Percentiles rank a stretch among this genome's conserved stretches.
Conservation (phyloP, 225 moss, liverwort and hornwort genomes). For the Sphagnum contortum region DNA sequence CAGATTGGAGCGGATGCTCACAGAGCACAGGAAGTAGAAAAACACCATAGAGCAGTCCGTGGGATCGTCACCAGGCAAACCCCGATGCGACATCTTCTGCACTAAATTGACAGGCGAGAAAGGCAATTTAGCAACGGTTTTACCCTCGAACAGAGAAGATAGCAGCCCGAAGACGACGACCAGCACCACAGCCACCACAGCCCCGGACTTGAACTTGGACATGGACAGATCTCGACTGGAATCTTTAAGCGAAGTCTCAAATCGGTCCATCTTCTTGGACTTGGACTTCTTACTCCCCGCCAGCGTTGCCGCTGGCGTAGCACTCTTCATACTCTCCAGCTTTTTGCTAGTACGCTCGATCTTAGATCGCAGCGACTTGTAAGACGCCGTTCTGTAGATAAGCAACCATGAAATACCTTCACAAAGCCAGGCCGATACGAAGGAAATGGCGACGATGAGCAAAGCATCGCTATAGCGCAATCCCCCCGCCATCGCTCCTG, state of each 20-base stretch:
- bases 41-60: slow-evolving; percentile 99
- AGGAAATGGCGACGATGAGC: slow-evolving; percentile 78
- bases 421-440: slow-evolving; percentile 82
- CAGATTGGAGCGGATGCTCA: slow-evolving; percentile 84
- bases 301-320: slow-evolving; percentile 20
- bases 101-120: slow-evolving; percentile 61
- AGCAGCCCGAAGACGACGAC: slow-evolving; percentile 83
- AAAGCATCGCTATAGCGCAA: slow-evolving; percentile 69
- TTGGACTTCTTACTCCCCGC: slow-evolving; percentile 57
- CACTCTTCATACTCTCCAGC: slow-evolving; percentile 84
- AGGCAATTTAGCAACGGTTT: slow-evolving; percentile 82
- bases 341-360: slow-evolving; percentile 94
- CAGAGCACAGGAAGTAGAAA: slow-evolving; percentile 84
- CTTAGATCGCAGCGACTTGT: slow-evolving; percentile 83
- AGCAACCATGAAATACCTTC: slow-evolving; percentile 96
- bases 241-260: slow-evolving; percentile 84
- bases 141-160: slow-evolving; percentile 82
- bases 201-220: slow-evolving; percentile 98
- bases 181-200: slow-evolving; percentile 92
- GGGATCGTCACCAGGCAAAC: slow-evolving; percentile 82
- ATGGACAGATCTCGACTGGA: slow-evolving; percentile 78
- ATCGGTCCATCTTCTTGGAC: slow-evolving; percentile 96
- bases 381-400: slow-evolving; percentile 82
- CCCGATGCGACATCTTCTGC: slow-evolving; percentile 94
- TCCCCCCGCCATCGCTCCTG: slow-evolving; percentile 7